phyloP scores from a whole-genome alignment of 306 rosid species.

The Malus orientalis region DNA sequence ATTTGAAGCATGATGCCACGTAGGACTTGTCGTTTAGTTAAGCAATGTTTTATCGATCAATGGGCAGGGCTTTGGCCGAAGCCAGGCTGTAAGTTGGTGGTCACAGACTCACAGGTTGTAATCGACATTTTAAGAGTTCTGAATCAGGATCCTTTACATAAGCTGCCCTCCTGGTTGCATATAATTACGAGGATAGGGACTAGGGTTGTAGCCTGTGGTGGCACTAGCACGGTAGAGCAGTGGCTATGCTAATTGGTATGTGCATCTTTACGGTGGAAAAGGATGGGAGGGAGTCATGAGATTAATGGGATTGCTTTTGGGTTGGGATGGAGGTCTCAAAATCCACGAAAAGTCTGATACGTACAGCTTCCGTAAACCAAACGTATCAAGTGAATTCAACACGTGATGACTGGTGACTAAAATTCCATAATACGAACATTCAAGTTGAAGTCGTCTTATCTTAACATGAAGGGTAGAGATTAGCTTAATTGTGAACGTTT shows the following conservation, averaged over 20 bases:
- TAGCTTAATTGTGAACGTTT: too few relatives aligned
- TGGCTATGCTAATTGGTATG: background rate
- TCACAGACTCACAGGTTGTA: conserved; percentile 84
- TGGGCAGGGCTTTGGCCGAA: conserved; percentile 22
- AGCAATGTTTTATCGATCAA: conserved; percentile 12
- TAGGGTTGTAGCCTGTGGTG: background rate
- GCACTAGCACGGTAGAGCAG: too few relatives aligned
- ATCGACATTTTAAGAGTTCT: background rate
- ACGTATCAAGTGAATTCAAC: too few relatives aligned
- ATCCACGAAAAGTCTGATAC: too few relatives aligned
- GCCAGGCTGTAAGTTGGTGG: conserved; percentile 85
- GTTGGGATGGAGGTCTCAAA: too few relatives aligned
- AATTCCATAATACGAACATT: too few relatives aligned
- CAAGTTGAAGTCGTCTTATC: too few relatives aligned
- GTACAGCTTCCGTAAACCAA: too few relatives aligned
- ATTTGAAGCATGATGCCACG: conserved; percentile 32
- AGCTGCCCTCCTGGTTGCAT: conserved; percentile 11
- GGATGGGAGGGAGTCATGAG: background rate
- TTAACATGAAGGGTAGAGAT: too few relatives aligned
- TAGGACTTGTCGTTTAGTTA: conserved; percentile 22
- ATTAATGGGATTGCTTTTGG: background rate
- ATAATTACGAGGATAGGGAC: conserved; percentile 24
- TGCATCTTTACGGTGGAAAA: background rate
- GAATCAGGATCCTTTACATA: background rate
- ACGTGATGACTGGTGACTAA: too few relatives aligned